Base-by-base conservation (phyloP, 2,329 filamentous ascomycete species). In the Penicillium sclerotigenum region DNA sequence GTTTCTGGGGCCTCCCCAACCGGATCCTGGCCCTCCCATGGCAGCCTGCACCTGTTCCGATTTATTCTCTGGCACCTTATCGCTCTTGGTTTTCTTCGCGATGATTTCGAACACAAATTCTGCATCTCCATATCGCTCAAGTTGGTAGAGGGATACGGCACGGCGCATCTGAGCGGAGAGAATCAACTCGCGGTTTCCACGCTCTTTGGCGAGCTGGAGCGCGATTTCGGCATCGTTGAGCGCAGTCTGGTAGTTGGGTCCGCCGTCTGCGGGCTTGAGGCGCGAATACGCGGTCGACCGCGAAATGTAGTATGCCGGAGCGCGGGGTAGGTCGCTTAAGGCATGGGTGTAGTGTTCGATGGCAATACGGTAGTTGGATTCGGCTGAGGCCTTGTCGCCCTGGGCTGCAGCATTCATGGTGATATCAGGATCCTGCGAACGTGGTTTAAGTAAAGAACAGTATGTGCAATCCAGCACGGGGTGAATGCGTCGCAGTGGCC, bases 151-250 rank as follows among this genome's bases (percentile, higher is more conserved):
- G 11, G 88, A 83, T 13, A 96, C 84, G 5, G 85, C 89, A 36
- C 93, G 85, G 64, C 92, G 85, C 66, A 94, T 84, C 67, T 97
- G 90, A 1, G 90, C 87, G n/a, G 90, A 84, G 43, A 86, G 81
- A 71, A 97, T 90, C 29, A 88, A 81, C 61, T 90, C 85, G 48
- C 89, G 85, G 66, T 87, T 88, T 31, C 83, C 89, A 38, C 93
- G 87, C 59, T 87, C 80, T 26, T 77, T 77, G 3, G 87, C 87
- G 4, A 81, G 75, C 36, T 81, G 75, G 51, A 88, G 81, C 3
- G 86, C 89, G 46, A 81, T 79, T 59, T 91, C 84, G 36, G 87
- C 86, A 72, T 92, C 89, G 37, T 77, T 78, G 42, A 94, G 82
- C 1, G 91, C 89, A 14, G 72, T 71, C 11, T 67, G 45, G 29